These are phyloP conservation scores for Ulota crispa DNA, from an alignment of 225 moss, liverwort and hornwort species.

Conservation along the genomic window DNA sequence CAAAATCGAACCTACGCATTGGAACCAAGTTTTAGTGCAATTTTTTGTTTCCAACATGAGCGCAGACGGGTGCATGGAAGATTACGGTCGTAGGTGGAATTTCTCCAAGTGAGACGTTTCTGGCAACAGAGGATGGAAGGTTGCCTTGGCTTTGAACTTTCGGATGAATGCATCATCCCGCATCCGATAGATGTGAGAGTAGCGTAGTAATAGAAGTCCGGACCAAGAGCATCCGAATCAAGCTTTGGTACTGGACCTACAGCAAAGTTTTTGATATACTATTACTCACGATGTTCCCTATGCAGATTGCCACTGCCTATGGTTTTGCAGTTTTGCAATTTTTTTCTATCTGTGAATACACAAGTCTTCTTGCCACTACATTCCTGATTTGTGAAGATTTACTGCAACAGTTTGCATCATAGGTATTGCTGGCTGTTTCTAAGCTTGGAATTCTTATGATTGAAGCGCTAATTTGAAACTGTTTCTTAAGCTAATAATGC, in stretches of 20 bases:
- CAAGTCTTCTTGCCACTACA: not conserved
- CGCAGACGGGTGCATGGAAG: constrained; percentile 19
- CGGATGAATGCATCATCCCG: not conserved
- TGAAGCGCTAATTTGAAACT: too few species aligned
- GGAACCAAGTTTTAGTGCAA: constrained; percentile 24
- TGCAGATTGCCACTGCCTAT: not conserved
- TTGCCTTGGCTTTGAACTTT: constrained; percentile 15
- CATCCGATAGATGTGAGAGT: constrained; percentile 1
- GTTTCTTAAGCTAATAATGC: too few species aligned
- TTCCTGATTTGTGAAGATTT: not conserved
- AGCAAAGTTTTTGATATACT: not conserved
- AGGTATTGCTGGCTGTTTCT: not conserved
- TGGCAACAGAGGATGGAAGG: constrained; percentile 5
- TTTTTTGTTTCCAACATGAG: constrained; percentile 16
- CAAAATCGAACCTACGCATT: not conserved
- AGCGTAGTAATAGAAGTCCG: not conserved
- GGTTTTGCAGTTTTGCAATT: constrained; percentile 10
- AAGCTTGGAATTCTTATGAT: too few species aligned
- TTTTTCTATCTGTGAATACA: constrained; percentile 14
- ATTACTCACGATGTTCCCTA: not conserved
- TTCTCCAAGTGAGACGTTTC: not conserved
- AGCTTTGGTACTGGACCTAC: not conserved
- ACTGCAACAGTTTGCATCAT: not conserved
- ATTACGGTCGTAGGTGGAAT: not conserved
- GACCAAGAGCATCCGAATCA: not conserved